Base-by-base conservation (phyloP, 495 filamentous ascomycete genomes). In the Penicillium taxi region DNA sequence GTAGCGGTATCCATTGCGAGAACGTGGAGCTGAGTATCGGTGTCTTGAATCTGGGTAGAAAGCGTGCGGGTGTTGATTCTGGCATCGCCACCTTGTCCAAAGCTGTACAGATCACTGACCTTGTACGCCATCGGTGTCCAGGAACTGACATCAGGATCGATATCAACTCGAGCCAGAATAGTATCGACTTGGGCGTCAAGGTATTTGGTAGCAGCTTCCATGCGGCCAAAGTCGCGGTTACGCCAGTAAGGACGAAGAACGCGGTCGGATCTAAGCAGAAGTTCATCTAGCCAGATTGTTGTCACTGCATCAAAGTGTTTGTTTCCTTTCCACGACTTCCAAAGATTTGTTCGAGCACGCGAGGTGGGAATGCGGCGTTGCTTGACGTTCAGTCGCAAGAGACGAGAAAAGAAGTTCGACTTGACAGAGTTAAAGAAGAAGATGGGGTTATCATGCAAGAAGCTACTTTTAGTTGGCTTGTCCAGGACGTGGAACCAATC, bases 31-130 rank as follows among this genome's bases (percentile, higher is more conserved):
- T 35, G 32, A 16, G 32, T 35, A 9, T 35, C 32, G n/a, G 32
- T 35, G 25, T 35, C 32, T 13, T 35, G 32, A 20, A 35, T 19
- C 12, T 35, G 32, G n/a, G 32, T 35, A 2, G 32, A 35, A 3
- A 35, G 32, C 13, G 32, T 35, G n/a, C 32, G 32, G 16, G 32
- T 35, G 17, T 35, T 35, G n/a, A 35, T 35, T 35, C 32, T 35
- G 20, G 32, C 15, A 16, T 35, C 32, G 25, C 32, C 32, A 24
- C 32, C 32, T 9, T 35, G 19, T 35, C 32, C 32, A 22, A 35
- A 35, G 13, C 19, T 23, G 13, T 19, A 35, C n/a, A 35, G 32
- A 35, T 35, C 32, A 15, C 32, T 35, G 20, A 35, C 25, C 20
- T 35, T 35, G 32, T 14, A 35, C 5, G 32, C 32, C 32, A 35